Evolutionary conservation across 257 asterid species (phyloP).

Genomic region (Penstemon eatonii): DNA sequence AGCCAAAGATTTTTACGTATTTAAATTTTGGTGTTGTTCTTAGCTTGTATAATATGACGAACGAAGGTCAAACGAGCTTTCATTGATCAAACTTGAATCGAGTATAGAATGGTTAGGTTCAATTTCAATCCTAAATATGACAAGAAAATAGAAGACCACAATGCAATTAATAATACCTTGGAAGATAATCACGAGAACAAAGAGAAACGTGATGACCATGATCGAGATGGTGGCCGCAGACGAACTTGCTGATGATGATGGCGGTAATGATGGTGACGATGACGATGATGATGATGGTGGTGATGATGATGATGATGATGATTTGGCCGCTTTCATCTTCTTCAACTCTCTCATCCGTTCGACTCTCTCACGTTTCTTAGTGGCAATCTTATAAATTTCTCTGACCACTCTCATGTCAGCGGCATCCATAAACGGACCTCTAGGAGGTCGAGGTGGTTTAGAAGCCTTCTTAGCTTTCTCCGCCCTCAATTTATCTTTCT

Average conservation of each 20-base stretch:
- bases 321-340: constrained; percentile 43
- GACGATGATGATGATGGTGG: constrained; percentile 27
- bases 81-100: neutral
- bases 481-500: constrained; percentile 30
- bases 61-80: neutral
- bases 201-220: constrained; percentile 50
- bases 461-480: constrained; percentile 37
- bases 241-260: constrained; percentile 30
- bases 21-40: no score
- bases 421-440: constrained; percentile 61
- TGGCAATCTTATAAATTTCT: constrained; percentile 47
- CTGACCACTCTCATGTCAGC: constrained; percentile 53
- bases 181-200: constrained; percentile 51
- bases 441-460: constrained; percentile 75
- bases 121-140: neutral
- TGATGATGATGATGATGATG: neutral
- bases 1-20: neutral
- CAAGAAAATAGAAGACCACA: neutral
- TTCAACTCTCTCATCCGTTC: constrained; percentile 45
- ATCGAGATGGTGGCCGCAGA: constrained; percentile 43
- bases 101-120: neutral
- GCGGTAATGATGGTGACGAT: constrained; percentile 27
- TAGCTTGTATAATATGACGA: neutral
- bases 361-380: constrained; percentile 50
- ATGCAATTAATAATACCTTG: constrained; percentile 45